These are phyloP conservation scores for Aspergillus hiratsukae DNA, from an alignment of 2,329 filamentous ascomycete species.

Conservation along the genomic window DNA sequence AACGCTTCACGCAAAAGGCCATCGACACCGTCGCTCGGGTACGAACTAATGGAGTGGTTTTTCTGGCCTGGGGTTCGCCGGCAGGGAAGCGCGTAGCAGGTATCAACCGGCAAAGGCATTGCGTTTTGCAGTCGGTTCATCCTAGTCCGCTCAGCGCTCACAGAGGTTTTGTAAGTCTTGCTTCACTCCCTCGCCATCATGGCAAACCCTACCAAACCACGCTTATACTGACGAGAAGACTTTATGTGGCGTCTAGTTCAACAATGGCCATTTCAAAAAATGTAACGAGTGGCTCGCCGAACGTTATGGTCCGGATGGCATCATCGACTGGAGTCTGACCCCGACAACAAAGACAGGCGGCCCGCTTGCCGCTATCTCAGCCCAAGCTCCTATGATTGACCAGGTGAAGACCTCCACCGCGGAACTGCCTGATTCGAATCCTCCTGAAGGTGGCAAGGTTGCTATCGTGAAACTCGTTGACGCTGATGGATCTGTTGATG, in stretches of 20 bases:
- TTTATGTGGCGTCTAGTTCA: constrained; percentile 27
- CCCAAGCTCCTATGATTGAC: constrained; percentile 21
- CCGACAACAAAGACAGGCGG: constrained; percentile 17
- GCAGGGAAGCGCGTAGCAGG: constrained; percentile 74
- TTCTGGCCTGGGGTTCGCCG: constrained; percentile 87
- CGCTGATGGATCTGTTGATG: constrained; percentile 20
- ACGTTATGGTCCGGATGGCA: constrained; percentile 72
- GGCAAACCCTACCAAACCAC: background rate
- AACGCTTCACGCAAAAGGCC: constrained; percentile 83
- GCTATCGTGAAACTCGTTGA: constrained; percentile 15
- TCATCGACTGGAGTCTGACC: constrained; percentile 78
- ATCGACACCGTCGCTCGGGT: constrained; percentile 81
- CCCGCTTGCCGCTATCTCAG: constrained; percentile 10
- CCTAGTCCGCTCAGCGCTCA: constrained; percentile 86
- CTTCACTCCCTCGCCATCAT: background rate
- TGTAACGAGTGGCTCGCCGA: constrained; percentile 64
- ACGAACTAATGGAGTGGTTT: constrained; percentile 78
- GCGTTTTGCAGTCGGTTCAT: constrained; percentile 82
- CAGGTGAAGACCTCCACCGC: constrained; percentile 13
- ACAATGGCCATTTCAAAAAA: constrained; percentile 45
- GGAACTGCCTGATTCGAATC: constrained; percentile 1
- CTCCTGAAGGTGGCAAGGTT: constrained; percentile 6
- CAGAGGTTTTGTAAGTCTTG: constrained; percentile 64
- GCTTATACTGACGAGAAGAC: background rate
- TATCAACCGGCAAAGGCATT: constrained; percentile 68